Evolutionary conservation across 805 yeast genomes (phyloP).

Genomic region (Saccharomycopsis lassenensis): DNA sequence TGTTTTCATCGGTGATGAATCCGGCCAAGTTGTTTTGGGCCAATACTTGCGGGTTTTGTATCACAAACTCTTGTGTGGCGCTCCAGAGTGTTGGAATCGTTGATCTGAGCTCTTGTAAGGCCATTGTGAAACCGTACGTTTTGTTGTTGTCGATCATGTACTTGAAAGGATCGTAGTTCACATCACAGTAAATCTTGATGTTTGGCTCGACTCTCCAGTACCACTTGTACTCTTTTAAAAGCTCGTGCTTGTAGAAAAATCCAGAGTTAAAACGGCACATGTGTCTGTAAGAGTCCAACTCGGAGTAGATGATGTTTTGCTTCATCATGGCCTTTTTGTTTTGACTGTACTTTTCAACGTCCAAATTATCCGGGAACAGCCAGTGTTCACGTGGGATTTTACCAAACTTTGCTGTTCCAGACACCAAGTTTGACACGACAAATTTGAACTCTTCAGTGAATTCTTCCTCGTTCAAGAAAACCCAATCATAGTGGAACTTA

Average conservation of each 20-base stretch:
- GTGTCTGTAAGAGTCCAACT: constrained; percentile 39
- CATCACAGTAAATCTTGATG: constrained; percentile 44
- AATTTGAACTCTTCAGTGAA: constrained; percentile 31
- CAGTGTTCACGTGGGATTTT: constrained; percentile 35
- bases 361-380: constrained; percentile 35
- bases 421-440: constrained; percentile 24
- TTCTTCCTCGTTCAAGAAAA: constrained; percentile 43
- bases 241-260: constrained; percentile 36
- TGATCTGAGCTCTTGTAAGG: constrained; percentile 39
- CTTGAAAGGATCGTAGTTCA: constrained; percentile 42
- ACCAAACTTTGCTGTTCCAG: constrained; percentile 34
- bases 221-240: constrained; percentile 37
- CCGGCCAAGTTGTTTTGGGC: constrained; percentile 33
- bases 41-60: constrained; percentile 36
- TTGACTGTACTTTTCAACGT: constrained; percentile 24
- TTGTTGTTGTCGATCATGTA: constrained; percentile 32
- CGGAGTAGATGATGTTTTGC: constrained; percentile 33
- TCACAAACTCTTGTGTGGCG: constrained; percentile 34
- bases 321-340: constrained; percentile 21
- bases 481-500: constrained; percentile 84
- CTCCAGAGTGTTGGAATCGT: constrained; percentile 43
- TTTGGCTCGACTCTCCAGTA: constrained; percentile 55
- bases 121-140: constrained; percentile 38
- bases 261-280: constrained; percentile 74
- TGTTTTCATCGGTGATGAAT: constrained; percentile 35